A percentile compares a stretch with the other conserved stretches of the same genome.
phyloP scores from a whole-genome alignment of 441 rosid species.

The Sinapis alba region DNA sequence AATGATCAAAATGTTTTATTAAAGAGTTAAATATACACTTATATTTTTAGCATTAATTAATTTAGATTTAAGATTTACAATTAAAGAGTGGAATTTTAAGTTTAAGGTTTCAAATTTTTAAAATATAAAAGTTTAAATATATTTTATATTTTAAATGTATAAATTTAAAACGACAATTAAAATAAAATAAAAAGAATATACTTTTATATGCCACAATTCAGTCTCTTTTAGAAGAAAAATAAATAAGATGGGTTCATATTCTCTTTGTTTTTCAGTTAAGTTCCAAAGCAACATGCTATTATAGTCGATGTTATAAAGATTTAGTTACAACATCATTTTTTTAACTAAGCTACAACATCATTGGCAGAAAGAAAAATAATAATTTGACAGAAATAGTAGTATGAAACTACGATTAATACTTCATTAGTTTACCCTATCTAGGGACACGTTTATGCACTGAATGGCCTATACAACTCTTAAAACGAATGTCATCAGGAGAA shows the following conservation, averaged over 20 bases:
- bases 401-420: not conserved
- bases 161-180: too few species aligned
- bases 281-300: not conserved
- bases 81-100: too few species aligned
- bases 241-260: not conserved
- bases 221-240: not conserved
- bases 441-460: constrained; percentile 11
- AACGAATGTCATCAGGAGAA: not conserved
- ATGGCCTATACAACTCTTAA: not conserved
- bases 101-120: too few species aligned
- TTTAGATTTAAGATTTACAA: too few species aligned
- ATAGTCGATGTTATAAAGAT: not conserved
- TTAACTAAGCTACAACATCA: not conserved
- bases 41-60: too few species aligned
- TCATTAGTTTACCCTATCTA: not conserved
- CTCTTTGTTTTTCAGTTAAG: not conserved
- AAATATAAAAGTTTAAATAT: too few species aligned
- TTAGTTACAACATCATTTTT: not conserved
- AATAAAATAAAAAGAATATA: too few species aligned
- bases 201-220: not conserved
- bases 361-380: not conserved
- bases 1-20: too few species aligned
- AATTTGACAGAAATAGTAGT: constrained; percentile 1
- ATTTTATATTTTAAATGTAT: too few species aligned
- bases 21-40: too few species aligned